Evolutionary conservation across 179 eudicot species (phyloP).

Genomic region (Silene noctiflora): DNA sequence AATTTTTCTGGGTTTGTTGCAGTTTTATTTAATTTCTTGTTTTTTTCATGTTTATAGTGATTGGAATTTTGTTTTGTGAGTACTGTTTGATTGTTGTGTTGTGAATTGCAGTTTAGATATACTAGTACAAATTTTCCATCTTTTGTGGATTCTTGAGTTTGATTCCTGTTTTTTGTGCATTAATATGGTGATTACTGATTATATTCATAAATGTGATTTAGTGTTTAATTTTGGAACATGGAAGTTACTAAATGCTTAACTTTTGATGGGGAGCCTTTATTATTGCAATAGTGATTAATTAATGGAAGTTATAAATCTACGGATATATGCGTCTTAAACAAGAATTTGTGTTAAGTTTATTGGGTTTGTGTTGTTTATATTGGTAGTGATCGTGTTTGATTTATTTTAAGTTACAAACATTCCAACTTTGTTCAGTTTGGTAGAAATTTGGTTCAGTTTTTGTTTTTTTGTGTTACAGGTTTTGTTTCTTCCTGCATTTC

Average conservation of each 20-base stretch:
- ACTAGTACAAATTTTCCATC: not conserved
- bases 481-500: not conserved
- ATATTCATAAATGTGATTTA: no score
- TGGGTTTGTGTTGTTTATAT: not conserved
- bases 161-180: not conserved
- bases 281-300: not conserved
- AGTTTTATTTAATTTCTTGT: not conserved
- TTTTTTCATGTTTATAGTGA: no score
- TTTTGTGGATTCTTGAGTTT: not conserved
- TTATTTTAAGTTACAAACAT: not conserved
- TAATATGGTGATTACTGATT: no score
- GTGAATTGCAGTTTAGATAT: not conserved
- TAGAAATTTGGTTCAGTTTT: not conserved
- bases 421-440: constrained; percentile 5
- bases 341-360: no score
- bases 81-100: not conserved
- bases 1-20: not conserved
- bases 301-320: not conserved
- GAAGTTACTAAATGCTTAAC: no score
- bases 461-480: not conserved
- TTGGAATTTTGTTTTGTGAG: no score
- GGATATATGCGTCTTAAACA: no score
- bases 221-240: no score
- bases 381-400: not conserved
- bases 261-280: not conserved